Evolutionary conservation across 768 basidiomycete genomes (phyloP).

Genomic region (Pholiota molesta): DNA sequence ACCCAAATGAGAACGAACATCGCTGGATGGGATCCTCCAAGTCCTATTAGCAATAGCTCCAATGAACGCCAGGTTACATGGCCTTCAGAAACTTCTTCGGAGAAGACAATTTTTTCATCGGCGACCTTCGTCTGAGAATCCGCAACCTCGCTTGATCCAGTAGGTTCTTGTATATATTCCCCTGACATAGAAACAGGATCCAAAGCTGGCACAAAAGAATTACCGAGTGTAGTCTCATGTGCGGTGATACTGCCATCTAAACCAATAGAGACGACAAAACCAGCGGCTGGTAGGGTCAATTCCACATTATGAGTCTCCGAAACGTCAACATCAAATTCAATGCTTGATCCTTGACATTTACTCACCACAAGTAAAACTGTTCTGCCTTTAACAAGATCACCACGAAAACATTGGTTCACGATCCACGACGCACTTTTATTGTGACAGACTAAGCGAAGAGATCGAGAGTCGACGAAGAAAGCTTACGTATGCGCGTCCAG

Average conservation of each 20-base stretch:
- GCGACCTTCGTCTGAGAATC: not conserved
- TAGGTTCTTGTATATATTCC: not conserved
- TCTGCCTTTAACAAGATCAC: slow-evolving; percentile 68
- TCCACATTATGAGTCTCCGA: not conserved
- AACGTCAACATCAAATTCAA: not conserved
- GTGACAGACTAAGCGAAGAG: not conserved
- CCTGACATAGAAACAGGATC: not conserved
- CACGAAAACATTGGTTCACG: slow-evolving; percentile 71
- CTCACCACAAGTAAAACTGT: slow-evolving; percentile 77
- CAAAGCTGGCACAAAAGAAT: not conserved
- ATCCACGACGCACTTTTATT: slow-evolving; percentile 70
- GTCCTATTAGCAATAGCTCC: not conserved
- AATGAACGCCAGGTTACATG: not conserved
- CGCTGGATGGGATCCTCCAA: not conserved
- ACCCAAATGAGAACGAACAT: not conserved
- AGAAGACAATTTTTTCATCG: not conserved
- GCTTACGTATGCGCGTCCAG: slow-evolving; percentile 24
- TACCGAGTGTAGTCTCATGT: not conserved
- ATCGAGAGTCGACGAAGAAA: slow-evolving; percentile 36
- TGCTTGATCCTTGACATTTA: not conserved
- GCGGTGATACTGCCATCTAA: not conserved
- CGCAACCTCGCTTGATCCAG: not conserved
- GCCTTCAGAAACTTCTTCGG: not conserved
- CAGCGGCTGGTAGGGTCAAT: not conserved
- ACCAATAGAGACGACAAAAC: not conserved